Evolutionary conservation across 2,329 filamentous ascomycete genomes (phyloP).

Genomic region (Aspergillus spinulosporus): DNA sequence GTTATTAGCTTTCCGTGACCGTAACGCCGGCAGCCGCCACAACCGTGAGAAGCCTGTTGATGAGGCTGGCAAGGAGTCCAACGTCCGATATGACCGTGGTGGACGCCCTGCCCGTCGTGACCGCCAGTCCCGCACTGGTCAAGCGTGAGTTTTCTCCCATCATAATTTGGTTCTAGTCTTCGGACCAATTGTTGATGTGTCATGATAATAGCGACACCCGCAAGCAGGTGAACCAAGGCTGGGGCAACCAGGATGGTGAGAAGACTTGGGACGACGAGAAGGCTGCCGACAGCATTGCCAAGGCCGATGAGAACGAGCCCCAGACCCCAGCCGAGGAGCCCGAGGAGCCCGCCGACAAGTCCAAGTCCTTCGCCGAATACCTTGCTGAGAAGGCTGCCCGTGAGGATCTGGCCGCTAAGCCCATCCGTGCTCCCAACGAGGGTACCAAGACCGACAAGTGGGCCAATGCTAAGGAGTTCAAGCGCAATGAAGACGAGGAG

Average conservation of each 20-base stretch:
- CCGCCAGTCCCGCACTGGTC: slow-evolving; percentile 62
- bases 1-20: slow-evolving; percentile 79
- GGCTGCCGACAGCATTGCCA: slow-evolving; percentile 84
- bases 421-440: slow-evolving; percentile 89
- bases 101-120: slow-evolving; percentile 55
- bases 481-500: slow-evolving; percentile 61
- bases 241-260: slow-evolving; percentile 79
- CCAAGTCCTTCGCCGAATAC: slow-evolving; percentile 87
- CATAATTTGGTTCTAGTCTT: neutral
- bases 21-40: slow-evolving; percentile 73
- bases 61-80: slow-evolving; percentile 54
- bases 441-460: slow-evolving; percentile 85
- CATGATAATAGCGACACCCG: slow-evolving; percentile 40
- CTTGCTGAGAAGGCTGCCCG: slow-evolving; percentile 73
- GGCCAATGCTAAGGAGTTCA: slow-evolving; percentile 72
- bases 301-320: slow-evolving; percentile 76
- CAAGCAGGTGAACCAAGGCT: slow-evolving; percentile 70
- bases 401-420: slow-evolving; percentile 62
- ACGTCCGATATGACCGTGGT: slow-evolving; percentile 58
- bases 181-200: neutral
- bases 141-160: slow-evolving; percentile 52
- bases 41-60: slow-evolving; percentile 81
- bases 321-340: slow-evolving; percentile 51
- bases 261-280: slow-evolving; percentile 89
- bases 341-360: slow-evolving; percentile 75